Base-by-base conservation (phyloP, 306 rosid genomes). In the Prunus kanzakura region DNA sequence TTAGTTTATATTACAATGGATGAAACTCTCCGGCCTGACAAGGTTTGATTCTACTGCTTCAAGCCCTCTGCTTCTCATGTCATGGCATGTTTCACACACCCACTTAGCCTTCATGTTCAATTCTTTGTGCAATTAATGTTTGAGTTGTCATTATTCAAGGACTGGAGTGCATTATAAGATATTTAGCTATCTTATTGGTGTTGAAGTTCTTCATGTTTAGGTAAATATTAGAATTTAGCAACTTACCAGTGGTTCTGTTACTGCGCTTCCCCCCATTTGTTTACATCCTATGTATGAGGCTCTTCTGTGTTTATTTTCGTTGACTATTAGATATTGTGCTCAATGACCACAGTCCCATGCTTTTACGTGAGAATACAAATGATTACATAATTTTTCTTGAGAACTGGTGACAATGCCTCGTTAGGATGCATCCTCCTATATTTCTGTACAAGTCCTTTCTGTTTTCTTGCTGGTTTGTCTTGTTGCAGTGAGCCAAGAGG, bases 1-100 rank as follows among this genome's bases (percentile, higher is more conserved):
- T 77, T 94, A 75, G 92, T 89, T 78, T 94, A 94, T 62, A 71
- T 85, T 73, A 92, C 97, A 66, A 92, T 90, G 96, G 97, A 94
- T 80, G 86, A 57, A 66, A 91, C 83, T 88, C 96, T 94, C 65
- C 90, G 98, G 22, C 96, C 98, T 69, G 80, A 94, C 79, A 94
- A 92, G 97, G 97, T 94, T 79, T 11, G 67, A 47, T 41, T 12
- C 45, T 74, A 77, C 77, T 77, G 52, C 54, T 67, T 65, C 18
- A 16, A 51, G 49, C 80, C 64, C 66, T 47, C 56, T 71, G 22
- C 7, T 57, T 54, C 27, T 45, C 8, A 18, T 43, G 41, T 3
- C 13, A 54, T 20, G 13, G 1, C 29, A 32, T 52, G 12, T 30
- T 69, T 69, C 61, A 49, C 38, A 50, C 73, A 69, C 23, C 23